Evolutionary conservation across 2,329 filamentous ascomycete species (phyloP), one percentile per base, ranked within the genome.

Genomic region (Stachybotrys elegans): DNA sequence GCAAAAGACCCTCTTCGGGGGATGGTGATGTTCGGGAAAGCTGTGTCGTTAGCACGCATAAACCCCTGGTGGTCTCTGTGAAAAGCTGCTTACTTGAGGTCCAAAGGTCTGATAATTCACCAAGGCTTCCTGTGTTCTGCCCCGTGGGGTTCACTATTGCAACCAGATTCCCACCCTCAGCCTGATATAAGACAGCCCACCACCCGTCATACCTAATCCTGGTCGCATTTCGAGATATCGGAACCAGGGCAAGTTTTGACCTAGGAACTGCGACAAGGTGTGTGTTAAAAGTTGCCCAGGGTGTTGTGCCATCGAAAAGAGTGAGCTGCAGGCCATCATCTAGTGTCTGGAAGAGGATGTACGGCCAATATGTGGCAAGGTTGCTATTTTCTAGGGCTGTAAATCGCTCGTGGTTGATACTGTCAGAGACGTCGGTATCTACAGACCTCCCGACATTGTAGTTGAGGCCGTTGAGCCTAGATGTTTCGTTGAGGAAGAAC

Each of bases 381-480:
- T 17, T 27, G 14, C 38, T 23, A 12, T 17, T 17, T 2, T 14
- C 16, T 16, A 40, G 12, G 16, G 21, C 16, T 2, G 22, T 40
- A 16, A 27, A 40, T 40, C 23, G 8, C 38, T 19, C 13, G 8
- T 16, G 5, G 22, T 29, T 40, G 22, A 40, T 40, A n/a, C n/a
- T n/a, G n/a, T n/a, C n/a, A n/a, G n/a, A n/a, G n/a, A n/a, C n/a
- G n/a, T n/a, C n/a, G n/a, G n/a, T n/a, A n/a, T n/a, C n/a, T n/a
- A 14, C 22, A 29, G 22, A 11, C 11, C 27, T 40, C 14, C 22
- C 37, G 13, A n/a, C 23, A 23, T 40, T 40, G 17, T 40, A 40
- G 38, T 40, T 40, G 38, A 40, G 12, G 23, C 38, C 38, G 22
- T 40, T 40, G n/a, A 40, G n/a, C 22, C 16, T 27, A n/a, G 38